Evolutionary conservation across 352 stramenopile species (phyloP), one percentile per base, ranked within the genome.

Genomic region (Peronospora belbahrii): DNA sequence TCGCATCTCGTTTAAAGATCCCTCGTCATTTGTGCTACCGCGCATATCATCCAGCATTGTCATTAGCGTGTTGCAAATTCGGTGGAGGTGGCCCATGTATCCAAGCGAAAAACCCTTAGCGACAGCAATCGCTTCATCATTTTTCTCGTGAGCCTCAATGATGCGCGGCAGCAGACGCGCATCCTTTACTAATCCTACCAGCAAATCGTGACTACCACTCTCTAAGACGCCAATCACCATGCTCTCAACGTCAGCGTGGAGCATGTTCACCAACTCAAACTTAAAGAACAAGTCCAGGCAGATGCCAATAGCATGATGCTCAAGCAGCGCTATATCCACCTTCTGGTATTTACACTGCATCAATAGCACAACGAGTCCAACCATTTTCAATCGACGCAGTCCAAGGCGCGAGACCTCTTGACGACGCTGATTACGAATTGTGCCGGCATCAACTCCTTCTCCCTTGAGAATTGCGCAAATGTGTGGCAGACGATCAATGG

Each of bases 231-330:
- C 78, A 27, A 89, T 70, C 20, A 91, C 65, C 73, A 94, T 87
- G 62, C 68, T 88, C 54, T 94, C 82, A 15, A 94, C 68, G 31
- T 94, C 79, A 1, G 82, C 69, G 41, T 94, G 82, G 0, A 94
- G 70, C 75, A 94, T 88, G 59, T 91, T 94, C 35, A 90, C 79
- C 34, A 65, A 85, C 42, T 91, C 79, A 49, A 94, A 94, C 59
- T 82, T 68, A 60, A 94, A 94, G 48, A 94, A 94, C 46, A 94
- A 61, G 41, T 91, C 75, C 43, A 94, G 42, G 35, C 79, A 91
- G 4, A 71, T 68, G 31, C 84, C 66, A 40, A 91, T 82, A 11
- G 66, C 80, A 33, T 88, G 72, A 30, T 87, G 62, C 38, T 78
- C 49, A 9, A 88, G 48, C 23, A 93, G 42, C 14, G 63, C 76